Percentiles rank a stretch among this genome's conserved stretches.
Evolutionary conservation across 805 yeast species (phyloP).

Genomic region (Yamadazyma akitaensis): DNA sequence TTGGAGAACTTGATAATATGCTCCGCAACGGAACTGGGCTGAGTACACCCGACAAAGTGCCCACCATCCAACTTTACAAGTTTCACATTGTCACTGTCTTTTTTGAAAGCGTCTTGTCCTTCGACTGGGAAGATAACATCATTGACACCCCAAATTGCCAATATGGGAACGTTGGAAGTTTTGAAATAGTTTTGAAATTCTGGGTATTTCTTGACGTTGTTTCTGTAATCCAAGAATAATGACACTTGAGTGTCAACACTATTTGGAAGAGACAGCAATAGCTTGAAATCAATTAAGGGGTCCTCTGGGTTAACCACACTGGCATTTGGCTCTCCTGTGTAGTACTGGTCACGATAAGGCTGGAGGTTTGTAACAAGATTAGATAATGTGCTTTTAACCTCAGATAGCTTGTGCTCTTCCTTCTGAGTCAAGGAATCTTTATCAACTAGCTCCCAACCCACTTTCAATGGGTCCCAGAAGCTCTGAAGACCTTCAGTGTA

Average conservation of each 20-base stretch:
- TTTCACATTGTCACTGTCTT: constrained; percentile 26
- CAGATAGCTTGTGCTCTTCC: constrained; percentile 13
- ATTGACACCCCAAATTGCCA: constrained; percentile 41
- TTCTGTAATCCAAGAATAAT: constrained; percentile 34
- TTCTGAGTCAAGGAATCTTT: constrained; percentile 4
- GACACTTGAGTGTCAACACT: constrained; percentile 26
- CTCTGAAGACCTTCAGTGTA: constrained; percentile 40
- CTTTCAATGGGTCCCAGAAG: constrained; percentile 37
- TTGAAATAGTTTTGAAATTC: constrained; percentile 33
- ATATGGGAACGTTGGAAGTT: constrained; percentile 27
- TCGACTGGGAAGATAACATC: constrained; percentile 31
- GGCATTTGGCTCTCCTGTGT: constrained; percentile 23
- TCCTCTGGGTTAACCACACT: constrained; percentile 29
- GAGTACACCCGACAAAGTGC: constrained; percentile 36
- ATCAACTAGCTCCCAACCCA: constrained; percentile 28
- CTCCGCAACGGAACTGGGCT: constrained; percentile 26
- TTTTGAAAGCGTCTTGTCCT: constrained; percentile 38
- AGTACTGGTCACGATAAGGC: constrained; percentile 26
- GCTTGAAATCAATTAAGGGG: constrained; percentile 25
- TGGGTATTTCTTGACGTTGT: constrained; percentile 34
- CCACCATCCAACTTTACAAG: constrained; percentile 31
- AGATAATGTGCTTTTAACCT: constrained; percentile 12
- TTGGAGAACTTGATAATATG: constrained; percentile 20
- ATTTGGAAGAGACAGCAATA: constrained; percentile 23
- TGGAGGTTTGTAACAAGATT: constrained; percentile 11